These are phyloP conservation scores for Erythrobasidium hasegawianum DNA, from an alignment of 1,284 basidiomycete species.

Conservation along the genomic window DNA sequence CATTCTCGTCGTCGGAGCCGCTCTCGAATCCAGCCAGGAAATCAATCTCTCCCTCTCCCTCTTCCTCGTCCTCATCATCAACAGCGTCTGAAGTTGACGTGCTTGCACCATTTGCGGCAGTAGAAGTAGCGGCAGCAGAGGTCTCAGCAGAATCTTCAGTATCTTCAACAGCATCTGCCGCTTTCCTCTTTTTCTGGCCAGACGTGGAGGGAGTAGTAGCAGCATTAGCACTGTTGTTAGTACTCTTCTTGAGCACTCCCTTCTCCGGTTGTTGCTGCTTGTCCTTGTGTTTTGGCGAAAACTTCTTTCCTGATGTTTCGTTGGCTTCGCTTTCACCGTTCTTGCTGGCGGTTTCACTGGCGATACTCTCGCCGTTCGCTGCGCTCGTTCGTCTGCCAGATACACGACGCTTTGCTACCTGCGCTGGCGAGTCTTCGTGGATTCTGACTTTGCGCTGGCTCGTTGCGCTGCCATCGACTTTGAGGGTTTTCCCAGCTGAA, in stretches of 20 bases:
- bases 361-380: no score
- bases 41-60: constrained; percentile 21
- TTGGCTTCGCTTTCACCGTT: constrained; percentile 3
- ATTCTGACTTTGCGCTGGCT: constrained; percentile 31
- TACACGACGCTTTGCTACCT: not conserved
- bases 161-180: constrained; percentile 13
- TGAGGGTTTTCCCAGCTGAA: constrained; percentile 7
- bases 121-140: constrained; percentile 4
- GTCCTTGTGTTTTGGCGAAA: constrained; percentile 31
- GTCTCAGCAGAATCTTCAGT: constrained; percentile 21
- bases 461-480: constrained; percentile 7
- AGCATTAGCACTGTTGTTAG: not conserved
- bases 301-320: constrained; percentile 20
- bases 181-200: constrained; percentile 21
- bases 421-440: constrained; percentile 12
- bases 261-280: constrained; percentile 24
- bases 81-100: constrained; percentile 3
- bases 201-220: no score
- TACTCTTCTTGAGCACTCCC: constrained; percentile 23
- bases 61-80: constrained; percentile 5
- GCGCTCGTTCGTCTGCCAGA: no score
- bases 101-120: no score
- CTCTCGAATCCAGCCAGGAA: constrained; percentile 34
- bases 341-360: not conserved
- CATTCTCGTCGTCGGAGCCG: constrained; percentile 27